These are phyloP conservation scores for Elaphomyces granulatus DNA, from an alignment of 495 filamentous ascomycete genomes.

Conservation along the genomic window DNA sequence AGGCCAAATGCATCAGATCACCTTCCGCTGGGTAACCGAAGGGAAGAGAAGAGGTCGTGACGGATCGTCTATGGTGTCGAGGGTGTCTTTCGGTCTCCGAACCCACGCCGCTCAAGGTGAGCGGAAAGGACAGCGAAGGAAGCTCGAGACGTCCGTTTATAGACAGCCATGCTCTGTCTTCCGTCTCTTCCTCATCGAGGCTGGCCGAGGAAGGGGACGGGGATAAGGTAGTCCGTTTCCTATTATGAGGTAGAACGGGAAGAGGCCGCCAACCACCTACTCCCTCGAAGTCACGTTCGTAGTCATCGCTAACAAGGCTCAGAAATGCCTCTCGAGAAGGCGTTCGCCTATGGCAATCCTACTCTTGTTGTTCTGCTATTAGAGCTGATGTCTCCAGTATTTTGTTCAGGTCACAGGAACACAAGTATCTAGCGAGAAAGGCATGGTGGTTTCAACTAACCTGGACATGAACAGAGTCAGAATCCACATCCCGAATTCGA, in stretches of 20 bases:
- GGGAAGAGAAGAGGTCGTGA: constrained; percentile 1
- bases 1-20: background rate
- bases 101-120: too few relatives aligned
- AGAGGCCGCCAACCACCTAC: constrained; percentile 59
- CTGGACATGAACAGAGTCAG: constrained; percentile 6
- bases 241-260: background rate
- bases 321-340: constrained; percentile 12
- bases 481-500: background rate
- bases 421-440: background rate
- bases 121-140: constrained; percentile 28
- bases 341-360: constrained; percentile 4
- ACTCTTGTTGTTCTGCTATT: constrained; percentile 8
- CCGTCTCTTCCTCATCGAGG: constrained; percentile 8
- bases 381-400: constrained; percentile 4
- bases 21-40: background rate
- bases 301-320: constrained; percentile 22
- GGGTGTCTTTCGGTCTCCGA: constrained; percentile 3
- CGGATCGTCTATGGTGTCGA: constrained; percentile 2
- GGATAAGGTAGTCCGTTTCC: constrained; percentile 22
- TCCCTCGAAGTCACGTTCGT: constrained; percentile 69
- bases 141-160: constrained; percentile 62
- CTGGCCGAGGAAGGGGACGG: constrained; percentile 16
- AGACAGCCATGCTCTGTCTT: constrained; percentile 49
- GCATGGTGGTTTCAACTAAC: background rate
- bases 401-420: background rate